Evolutionary conservation across 2,329 filamentous ascomycete genomes (phyloP).

Genomic region (Zymoseptoria crescenta): DNA sequence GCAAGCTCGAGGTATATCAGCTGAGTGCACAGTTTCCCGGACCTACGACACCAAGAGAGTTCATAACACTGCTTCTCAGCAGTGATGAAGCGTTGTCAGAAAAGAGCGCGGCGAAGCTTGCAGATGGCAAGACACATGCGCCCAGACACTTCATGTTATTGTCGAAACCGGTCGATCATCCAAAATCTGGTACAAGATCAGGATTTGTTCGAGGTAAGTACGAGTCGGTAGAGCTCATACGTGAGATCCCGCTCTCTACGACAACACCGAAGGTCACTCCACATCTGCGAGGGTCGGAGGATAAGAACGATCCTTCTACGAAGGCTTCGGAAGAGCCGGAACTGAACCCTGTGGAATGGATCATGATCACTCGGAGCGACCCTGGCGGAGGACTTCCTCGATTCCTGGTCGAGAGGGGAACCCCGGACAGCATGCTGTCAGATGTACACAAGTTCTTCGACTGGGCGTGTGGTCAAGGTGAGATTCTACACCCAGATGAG

Average conservation of each 20-base stretch:
- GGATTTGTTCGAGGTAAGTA: slow-evolving; percentile 80
- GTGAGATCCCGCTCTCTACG: slow-evolving; percentile 60
- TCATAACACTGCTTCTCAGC: slow-evolving; percentile 70
- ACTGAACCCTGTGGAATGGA: slow-evolving; percentile 70
- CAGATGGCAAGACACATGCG: slow-evolving; percentile 29
- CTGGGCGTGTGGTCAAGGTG: slow-evolving; percentile 57
- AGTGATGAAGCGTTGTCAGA: slow-evolving; percentile 48
- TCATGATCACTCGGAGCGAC: slow-evolving; percentile 86
- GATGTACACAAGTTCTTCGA: slow-evolving; percentile 77
- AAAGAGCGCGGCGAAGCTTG: slow-evolving; percentile 30
- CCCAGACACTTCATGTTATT: slow-evolving; percentile 76
- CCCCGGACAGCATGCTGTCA: slow-evolving; percentile 67
- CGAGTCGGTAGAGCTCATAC: slow-evolving; percentile 84
- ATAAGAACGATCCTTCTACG: slow-evolving; percentile 1
- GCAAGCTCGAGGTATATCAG: slow-evolving; percentile 68
- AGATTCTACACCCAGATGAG: slow-evolving; percentile 31
- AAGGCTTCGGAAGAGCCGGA: slow-evolving; percentile 40
- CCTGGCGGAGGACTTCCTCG: slow-evolving; percentile 81
- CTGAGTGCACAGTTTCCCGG: slow-evolving; percentile 85
- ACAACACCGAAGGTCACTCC: slow-evolving; percentile 31
- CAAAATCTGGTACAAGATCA: slow-evolving; percentile 58
- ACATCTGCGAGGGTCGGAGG: slow-evolving; percentile 13
- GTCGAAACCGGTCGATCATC: slow-evolving; percentile 74
- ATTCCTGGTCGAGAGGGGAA: slow-evolving; percentile 86
- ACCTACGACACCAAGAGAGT: slow-evolving; percentile 80